Evolutionary conservation across 2,329 filamentous ascomycete genomes (phyloP), one percentile per base, ranked within the genome.

Genomic region (Colletotrichum sojae): DNA sequence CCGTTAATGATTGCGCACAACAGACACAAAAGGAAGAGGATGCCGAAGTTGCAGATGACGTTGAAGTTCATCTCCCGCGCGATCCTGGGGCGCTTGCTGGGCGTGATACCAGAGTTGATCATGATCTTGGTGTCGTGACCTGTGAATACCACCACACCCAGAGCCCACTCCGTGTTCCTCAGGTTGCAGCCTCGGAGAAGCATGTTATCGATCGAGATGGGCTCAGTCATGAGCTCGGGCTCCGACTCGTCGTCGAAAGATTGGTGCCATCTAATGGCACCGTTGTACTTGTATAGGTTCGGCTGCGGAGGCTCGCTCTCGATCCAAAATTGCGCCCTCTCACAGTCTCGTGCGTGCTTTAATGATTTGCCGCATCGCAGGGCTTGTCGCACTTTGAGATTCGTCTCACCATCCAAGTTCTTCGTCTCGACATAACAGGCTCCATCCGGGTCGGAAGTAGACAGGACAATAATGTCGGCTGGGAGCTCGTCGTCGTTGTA

Each of bases 51-150:
- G 87, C 95, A 97, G 70, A 98, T 88, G 79, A 99, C 95, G 80
- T 97, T 97, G 88, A 94, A 97, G 83, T 99, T 99, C 74, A 99
- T 88, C 78, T 97, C 95, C 71, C 94, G 92, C 61, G 95, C 94
- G 75, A 99, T 95, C 73, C 94, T 91, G 45, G 96, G 90, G 71
- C 95, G 92, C 84, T 99, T 99, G 78, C 90, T 97, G 13, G 97
- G 96, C 1, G 96, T 99, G 71, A 95, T 92, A 69, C 96, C 96
- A 31, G 96, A 93, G 78, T 99, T 99, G 84, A 98, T 92, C 96
- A 99, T 99, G 79, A 98, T 98, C 83, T 98, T 99, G 40, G 95
- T 97, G 79, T 99, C 95, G 76, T 95, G 91, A 40, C 96, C 96
- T 15, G 96, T 98, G 81, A 97, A 99, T 18, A 97, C 85, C 57